A percentile compares a stretch with the other conserved stretches of the same genome.
Conservation (phyloP, 2,329 filamentous ascomycete genomes). For the Pseudogymnoascus pannorum region DNA sequence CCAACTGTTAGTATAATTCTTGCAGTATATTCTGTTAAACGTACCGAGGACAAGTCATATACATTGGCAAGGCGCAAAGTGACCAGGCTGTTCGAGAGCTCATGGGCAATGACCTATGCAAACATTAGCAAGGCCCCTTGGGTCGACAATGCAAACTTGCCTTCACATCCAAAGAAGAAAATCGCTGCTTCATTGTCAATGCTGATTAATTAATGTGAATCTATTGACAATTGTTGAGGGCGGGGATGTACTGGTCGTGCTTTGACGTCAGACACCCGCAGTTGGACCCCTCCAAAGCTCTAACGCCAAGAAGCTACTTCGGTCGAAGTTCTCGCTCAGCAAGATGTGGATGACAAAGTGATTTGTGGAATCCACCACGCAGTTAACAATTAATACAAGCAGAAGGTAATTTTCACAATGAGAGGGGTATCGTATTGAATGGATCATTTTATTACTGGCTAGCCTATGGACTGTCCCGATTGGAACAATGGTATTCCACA, state of each 20-base stretch:
- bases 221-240: slow-evolving; percentile 1
- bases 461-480: slow-evolving; percentile 2
- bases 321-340: not conserved
- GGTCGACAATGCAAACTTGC: slow-evolving; percentile 30
- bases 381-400: not conserved
- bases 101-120: slow-evolving; percentile 78
- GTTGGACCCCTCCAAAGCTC: slow-evolving; percentile 4
- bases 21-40: slow-evolving; percentile 16
- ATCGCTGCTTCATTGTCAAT: slow-evolving; percentile 64
- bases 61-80: slow-evolving; percentile 82
- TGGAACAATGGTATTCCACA: slow-evolving; percentile 3
- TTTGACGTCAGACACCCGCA: slow-evolving; percentile 10
- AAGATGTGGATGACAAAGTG: not conserved
- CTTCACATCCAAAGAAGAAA: slow-evolving; percentile 73
- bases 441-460: slow-evolving; percentile 8
- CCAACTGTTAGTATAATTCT: slow-evolving; percentile 14
- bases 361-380: not conserved
- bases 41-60: slow-evolving; percentile 82
- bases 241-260: slow-evolving; percentile 1
- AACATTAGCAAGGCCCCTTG: not conserved
- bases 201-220: slow-evolving; percentile 4
- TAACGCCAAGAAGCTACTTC: slow-evolving; percentile 3
- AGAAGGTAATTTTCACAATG: not conserved
- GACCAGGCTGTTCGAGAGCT: slow-evolving; percentile 71
- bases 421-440: not conserved